Evolutionary conservation across 148 eudicot genomes (phyloP), one percentile per base, ranked within the genome.

Genomic region (Dianthus caryophyllus): DNA sequence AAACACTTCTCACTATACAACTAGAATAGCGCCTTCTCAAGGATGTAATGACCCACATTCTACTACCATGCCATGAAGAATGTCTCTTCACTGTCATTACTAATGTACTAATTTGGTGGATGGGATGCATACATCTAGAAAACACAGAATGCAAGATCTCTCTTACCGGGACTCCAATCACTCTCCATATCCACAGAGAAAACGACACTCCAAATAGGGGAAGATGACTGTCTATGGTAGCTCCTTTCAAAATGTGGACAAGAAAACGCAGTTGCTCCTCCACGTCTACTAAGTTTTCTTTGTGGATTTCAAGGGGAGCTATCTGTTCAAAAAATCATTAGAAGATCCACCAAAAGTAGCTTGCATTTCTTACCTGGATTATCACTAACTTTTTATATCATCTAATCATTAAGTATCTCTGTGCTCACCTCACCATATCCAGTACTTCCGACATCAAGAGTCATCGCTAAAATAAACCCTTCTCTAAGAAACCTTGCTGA

Each of bases 401-500:
- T 50, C n/a, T 3, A 60, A 46, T 15, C 44, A 65, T 53, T 12
- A 24, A 3, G 9, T 57, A 30, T 14, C 54, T 9, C 31, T 44
- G 44, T 63, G 67, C 82, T 84, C 66, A 90, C 99, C 93, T 95
- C 99, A 39, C 99, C 99, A 79, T 70, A 81, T 38, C 97, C 97
- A 76, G 69, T 64, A 71, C 83, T 86, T 77, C 99, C 99, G 80
- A 87, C 96, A 71, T 90, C 89, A 78, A 95, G 94, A 52, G 74
- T 71, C 70, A 95, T 64, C 44, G 79, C 74, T 78, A 95, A 55
- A 49, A 95, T 70, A 72, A 83, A 90, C 57, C 99, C 99, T 82
- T 88, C 85, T 77, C 96, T 80, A 50, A 84, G 79, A 76, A 70
- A 78, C 65, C 54, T 58, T 46, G 82, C 39, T 46, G 64, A 25